phyloP scores from a whole-genome alignment of 1,284 basidiomycete species.

The Puccinia horiana region DNA sequence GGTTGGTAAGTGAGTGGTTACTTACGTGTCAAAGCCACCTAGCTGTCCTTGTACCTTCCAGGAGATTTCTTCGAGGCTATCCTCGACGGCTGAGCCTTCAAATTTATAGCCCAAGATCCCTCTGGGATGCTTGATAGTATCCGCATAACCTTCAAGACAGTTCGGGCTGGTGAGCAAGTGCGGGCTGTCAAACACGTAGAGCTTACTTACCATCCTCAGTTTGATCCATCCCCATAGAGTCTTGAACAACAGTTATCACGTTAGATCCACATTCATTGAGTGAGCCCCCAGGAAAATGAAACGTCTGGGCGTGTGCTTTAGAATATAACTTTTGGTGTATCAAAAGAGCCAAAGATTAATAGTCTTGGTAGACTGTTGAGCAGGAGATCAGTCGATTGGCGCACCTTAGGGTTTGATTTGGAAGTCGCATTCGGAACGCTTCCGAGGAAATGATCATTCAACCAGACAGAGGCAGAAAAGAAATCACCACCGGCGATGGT shows the following conservation, averaged over 20 bases:
- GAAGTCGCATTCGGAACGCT: conserved; percentile 41
- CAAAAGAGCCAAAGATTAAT: neutral
- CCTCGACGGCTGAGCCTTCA: conserved; percentile 28
- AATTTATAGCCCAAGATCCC: conserved; percentile 53
- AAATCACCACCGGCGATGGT: conserved; percentile 53
- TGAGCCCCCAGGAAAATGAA: conserved; percentile 23
- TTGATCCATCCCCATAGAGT: conserved; percentile 53
- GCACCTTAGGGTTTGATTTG: neutral
- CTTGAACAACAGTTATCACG: conserved; percentile 53
- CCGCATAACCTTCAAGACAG: conserved; percentile 3
- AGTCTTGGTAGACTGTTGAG: neutral
- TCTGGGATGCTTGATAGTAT: conserved; percentile 54
- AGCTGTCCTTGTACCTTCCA: conserved; percentile 55
- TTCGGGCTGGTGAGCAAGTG: neutral
- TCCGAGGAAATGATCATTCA: conserved; percentile 53
- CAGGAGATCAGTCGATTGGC: neutral
- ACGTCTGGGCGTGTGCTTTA: conserved; percentile 2
- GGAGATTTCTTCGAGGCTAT: conserved; percentile 30
- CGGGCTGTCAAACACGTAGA: neutral
- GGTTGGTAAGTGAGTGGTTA: neutral
- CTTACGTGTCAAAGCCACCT: conserved; percentile 50
- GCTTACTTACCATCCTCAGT: conserved; percentile 31
- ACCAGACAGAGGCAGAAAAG: conserved; percentile 53
- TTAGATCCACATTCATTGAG: conserved; percentile 46
- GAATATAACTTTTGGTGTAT: conserved; percentile 2